Base-by-base conservation (phyloP, 768 basidiomycete species). In the Collybia sp. region DNA sequence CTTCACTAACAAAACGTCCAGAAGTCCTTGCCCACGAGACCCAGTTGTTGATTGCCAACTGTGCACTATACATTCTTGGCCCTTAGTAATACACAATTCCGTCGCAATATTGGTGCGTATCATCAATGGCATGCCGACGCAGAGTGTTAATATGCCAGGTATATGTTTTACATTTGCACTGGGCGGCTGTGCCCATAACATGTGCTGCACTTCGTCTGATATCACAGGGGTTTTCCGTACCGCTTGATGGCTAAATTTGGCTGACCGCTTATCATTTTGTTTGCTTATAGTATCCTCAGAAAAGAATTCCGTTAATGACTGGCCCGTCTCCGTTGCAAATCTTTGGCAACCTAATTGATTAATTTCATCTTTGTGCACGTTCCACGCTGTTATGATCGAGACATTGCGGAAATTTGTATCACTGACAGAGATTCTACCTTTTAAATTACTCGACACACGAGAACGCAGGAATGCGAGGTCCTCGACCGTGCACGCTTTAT, bases 341-440 rank as follows among this genome's bases (percentile, higher is more conserved):
- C 60, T 47, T 12, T 43, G 8, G 12, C 43, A 36, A 2, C 67
- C 67, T 0, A 65, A 3, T 6, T 52, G n/a, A 53, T 75, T 75
- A 0, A 71, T 59, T 44, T 54, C 46, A 52, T 73, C 71, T 46
- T 66, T 64, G 18, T 66, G 56, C 11, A 53, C 20, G 58, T 71
- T 73, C 12, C 51, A 49, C 2, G 60, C 56, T 2, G 67, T 71
- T 19, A 76, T 74, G 12, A 73, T 57, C 3, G 70, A 62, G 1
- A 66, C 55, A 56, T 68, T 50, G 16, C 60, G 18, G 42, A 69
- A 73, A 1, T 40, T 19, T 5, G 49, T 34, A 2, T 47, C 42
- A 20, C 40, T 32, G 15, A 64, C 30, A 19, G 17, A 42, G 1
- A 52, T 46, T 30, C 39, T 40, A 10, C 46, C 48, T 2, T 45